Evolutionary conservation across 140 eudicot genomes (phyloP), one percentile per base, ranked within the genome.

Genomic region (Flaveria floridana): DNA sequence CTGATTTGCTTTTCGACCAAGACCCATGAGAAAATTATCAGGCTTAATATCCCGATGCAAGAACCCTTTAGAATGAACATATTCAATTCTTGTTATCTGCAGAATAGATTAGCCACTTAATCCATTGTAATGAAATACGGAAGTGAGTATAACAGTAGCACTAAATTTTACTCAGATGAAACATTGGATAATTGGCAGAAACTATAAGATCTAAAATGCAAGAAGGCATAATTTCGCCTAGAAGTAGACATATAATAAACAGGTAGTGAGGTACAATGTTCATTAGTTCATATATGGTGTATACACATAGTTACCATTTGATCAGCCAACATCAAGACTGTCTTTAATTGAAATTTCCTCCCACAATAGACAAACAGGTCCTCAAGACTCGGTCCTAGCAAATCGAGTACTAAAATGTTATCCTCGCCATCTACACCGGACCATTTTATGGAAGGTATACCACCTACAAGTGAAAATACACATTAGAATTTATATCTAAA

Each of bases 11-110:
- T 90, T 94, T 75, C 97, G 94, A 50, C 97, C 99, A 70, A 94
- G 97, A 62, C 99, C 99, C 99, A 94, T 94, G 64, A 94, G 91
- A 84, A 90, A 94, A 88, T 94, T 94, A 85, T 94, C 97, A 56
- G 99, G 99, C 81, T 90, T 94, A 57, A 94, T 90, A 85, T 94
- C 99, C 10, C 99, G 89, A 79, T 94, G 99, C 73, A 94, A 74
- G 81, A 90, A 88, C 64, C 99, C 99, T 77, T 94, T 94, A 44
- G 96, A 90, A 84, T 94, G 99, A 30, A 94, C 94, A 78, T 82
- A 90, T 73, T 94, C 99, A 56, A 90, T 94, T 81, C 99, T 90
- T n/a, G 99, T 88, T 28, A 94, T 81, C 99, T 94, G 79, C 25
- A 82, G n/a, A 65, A 56, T 44, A 75, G 6, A 44, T 23, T 56